Conservation (phyloP, 1,284 basidiomycete genomes). For the Pyrrhoderma noxium region DNA sequence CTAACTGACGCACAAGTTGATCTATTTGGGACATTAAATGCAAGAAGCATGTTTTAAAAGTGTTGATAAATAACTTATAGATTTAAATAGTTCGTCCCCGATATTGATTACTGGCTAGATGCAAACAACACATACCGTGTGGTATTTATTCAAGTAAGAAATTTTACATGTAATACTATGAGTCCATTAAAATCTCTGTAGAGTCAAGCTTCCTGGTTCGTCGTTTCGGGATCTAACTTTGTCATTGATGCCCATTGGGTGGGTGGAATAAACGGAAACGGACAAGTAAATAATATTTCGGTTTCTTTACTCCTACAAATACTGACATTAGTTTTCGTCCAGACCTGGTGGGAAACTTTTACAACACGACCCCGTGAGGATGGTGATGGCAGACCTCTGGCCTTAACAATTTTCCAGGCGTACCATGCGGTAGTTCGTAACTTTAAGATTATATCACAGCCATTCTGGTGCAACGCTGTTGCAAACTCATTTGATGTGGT, state of each 20-base stretch:
- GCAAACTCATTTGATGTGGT: constrained; percentile 46
- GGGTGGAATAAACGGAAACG: constrained; percentile 62
- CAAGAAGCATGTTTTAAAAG: constrained; percentile 19
- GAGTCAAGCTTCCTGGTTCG: constrained; percentile 62
- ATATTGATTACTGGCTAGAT: constrained; percentile 57
- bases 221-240: constrained; percentile 53
- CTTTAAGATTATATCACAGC: constrained; percentile 51
- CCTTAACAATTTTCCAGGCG: constrained; percentile 47
- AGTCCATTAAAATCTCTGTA: constrained; percentile 22
- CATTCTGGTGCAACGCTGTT: constrained; percentile 61
- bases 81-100: constrained; percentile 41
- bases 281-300: constrained; percentile 37
- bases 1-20: constrained; percentile 45
- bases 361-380: constrained; percentile 38
- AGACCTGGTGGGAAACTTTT: constrained; percentile 46
- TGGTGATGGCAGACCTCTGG: constrained; percentile 57
- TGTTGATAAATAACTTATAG: neutral
- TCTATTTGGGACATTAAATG: constrained; percentile 48
- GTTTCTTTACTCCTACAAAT: neutral
- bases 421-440: constrained; percentile 39
- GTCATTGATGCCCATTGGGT: constrained; percentile 50
- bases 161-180: neutral
- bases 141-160: constrained; percentile 50
- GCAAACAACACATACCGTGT: constrained; percentile 50
- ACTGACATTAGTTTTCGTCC: too few relatives aligned